These are phyloP conservation scores for Paradendryphiella salina DNA, from an alignment of 2,329 filamentous ascomycete species.

Conservation along the genomic window DNA sequence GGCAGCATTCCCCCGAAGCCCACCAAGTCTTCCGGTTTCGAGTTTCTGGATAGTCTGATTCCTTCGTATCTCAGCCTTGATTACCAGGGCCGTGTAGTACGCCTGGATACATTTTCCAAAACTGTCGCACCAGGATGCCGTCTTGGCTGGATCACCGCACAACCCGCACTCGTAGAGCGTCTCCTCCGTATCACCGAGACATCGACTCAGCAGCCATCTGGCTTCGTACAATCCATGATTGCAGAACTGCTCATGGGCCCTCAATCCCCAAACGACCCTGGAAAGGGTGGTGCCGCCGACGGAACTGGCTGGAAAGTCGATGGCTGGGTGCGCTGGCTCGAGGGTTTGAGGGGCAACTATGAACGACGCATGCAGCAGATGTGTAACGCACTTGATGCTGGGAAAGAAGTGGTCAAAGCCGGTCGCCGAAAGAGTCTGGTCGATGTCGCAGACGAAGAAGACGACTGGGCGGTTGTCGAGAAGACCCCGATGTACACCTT, in stretches of 20 bases:
- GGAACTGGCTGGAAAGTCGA: conserved; percentile 73
- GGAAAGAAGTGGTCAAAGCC: conserved; percentile 67
- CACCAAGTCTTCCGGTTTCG: conserved; percentile 65
- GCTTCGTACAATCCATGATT: conserved; percentile 84
- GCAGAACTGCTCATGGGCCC: conserved; percentile 76
- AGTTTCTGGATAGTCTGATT: conserved; percentile 79
- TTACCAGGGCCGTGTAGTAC: conserved; percentile 81
- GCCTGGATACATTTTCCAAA: conserved; percentile 93
- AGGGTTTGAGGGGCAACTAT: conserved; percentile 79
- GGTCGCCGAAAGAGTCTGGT: conserved; percentile 50
- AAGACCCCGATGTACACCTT: conserved; percentile 77
- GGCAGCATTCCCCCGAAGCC: conserved; percentile 36
- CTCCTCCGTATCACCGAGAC: conserved; percentile 74
- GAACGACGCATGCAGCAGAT: conserved; percentile 82
- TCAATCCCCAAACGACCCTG: conserved; percentile 57
- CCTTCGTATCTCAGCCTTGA: conserved; percentile 84
- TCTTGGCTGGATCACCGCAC: conserved; percentile 86
- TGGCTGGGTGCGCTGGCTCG: conserved; percentile 91
- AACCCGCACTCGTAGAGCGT: conserved; percentile 76
- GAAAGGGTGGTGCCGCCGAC: conserved; percentile 52
- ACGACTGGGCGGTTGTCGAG: conserved; percentile 74
- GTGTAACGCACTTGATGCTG: conserved; percentile 72
- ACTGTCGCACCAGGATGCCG: conserved; percentile 88
- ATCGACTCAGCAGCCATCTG: conserved; percentile 80
- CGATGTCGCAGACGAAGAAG: conserved; percentile 42